Conservation (phyloP, 371 early-diverging fungal species). For the Mucor irregularis region DNA sequence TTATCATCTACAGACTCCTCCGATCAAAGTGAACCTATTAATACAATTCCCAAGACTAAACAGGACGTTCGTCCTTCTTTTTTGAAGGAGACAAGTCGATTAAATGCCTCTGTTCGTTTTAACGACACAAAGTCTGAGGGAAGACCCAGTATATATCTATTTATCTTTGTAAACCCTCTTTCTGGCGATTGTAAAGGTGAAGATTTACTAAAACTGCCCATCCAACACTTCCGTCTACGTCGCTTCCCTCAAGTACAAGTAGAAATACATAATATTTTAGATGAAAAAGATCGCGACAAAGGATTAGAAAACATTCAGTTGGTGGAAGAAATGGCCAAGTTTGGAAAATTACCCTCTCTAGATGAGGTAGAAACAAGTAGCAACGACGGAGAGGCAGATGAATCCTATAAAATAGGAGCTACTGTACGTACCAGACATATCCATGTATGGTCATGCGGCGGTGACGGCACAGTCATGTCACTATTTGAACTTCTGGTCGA, state of each 20-base stretch:
- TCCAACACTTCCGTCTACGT: conserved; percentile 60
- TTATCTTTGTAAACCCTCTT: conserved; percentile 66
- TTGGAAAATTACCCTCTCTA: conserved; percentile 16
- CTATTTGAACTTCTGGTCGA: conserved; percentile 54
- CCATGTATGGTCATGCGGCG: conserved; percentile 70
- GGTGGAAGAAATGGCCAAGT: conserved; percentile 33
- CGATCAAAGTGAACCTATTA: too few relatives aligned
- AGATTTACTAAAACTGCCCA: conserved; percentile 48
- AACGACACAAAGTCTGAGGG: conserved; percentile 24
- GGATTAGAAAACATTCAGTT: conserved; percentile 42
- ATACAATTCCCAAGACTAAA: too few relatives aligned
- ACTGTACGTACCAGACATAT: conserved; percentile 37
- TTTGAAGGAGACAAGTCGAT: neutral
- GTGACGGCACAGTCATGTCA: conserved; percentile 70
- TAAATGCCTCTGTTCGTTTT: conserved; percentile 21
- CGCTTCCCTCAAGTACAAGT: conserved; percentile 60
- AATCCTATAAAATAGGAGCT: conserved; percentile 1
- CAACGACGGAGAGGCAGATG: neutral
- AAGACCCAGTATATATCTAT: conserved; percentile 51
- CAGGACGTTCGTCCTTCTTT: conserved; percentile 2
- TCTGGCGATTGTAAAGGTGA: conserved; percentile 61
- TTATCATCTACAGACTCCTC: too few relatives aligned
- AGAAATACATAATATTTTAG: conserved; percentile 60
- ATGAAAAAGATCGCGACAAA: conserved; percentile 40
- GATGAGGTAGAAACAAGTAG: neutral